Base-by-base conservation (phyloP, 2,329 filamentous ascomycete genomes). In the Penicillium glabrum region DNA sequence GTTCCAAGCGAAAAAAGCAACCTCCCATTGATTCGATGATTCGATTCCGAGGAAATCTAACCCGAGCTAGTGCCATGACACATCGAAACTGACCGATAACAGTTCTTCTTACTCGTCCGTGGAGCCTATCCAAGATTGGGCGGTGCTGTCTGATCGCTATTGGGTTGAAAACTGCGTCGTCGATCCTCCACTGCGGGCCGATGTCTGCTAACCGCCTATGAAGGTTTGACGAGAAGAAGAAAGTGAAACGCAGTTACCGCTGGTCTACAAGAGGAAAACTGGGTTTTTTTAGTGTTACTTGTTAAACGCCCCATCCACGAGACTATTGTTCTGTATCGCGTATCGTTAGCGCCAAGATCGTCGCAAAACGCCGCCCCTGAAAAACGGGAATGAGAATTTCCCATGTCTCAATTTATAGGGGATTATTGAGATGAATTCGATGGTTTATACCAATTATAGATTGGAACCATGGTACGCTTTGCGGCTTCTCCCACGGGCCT, bases 31-130 rank as follows among this genome's bases (percentile, higher is more conserved):
- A 31, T 5, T 39, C 6, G 21, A 14, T 29, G 44, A 52, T 31
- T 31, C 16, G 11, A 41, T 41, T 4, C 44, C 44, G 31, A 44
- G 21, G 37, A 44, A 8, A 45, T 46, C 46, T 29, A 46, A n/a
- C 24, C 26, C 44, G 21, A 19, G 39, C 24, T 27, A 26, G 43
- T 13, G 27, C n/a, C 37, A 41, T 58, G 56, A 62, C 54, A 59
- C 61, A 60, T 65, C 53, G 26, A 53, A 58, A 51, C 53, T 33
- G 55, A 56, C 47, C 47, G 57, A 46, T 54, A 59, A 53, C 46
- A 57, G 41, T 49, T 51, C 31, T 23, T 24, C n/a, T 52, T 37
- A 53, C 48, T 51, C n/a, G 53, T 46, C 31, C 45, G 24, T 52
- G 41, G 49, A 46, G 37, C 37, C 37, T n/a, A 29, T 47, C 27